Percentiles rank a stretch among this genome's conserved stretches.
Conservation (phyloP, 345 rosid species). For the Pelargonium nanum region DNA sequence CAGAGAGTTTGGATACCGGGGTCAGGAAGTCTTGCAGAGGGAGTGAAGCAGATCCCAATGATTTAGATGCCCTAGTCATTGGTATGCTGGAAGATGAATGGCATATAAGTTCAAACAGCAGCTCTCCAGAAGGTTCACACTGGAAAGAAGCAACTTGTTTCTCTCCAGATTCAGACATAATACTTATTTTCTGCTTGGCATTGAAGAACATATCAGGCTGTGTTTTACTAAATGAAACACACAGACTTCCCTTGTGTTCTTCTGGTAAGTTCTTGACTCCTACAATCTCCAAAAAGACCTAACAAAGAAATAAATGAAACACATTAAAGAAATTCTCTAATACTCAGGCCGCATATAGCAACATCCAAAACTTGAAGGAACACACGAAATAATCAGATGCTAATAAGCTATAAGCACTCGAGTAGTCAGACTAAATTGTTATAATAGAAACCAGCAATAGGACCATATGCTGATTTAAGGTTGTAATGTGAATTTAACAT, state of each 20-base stretch:
- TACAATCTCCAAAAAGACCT: conserved; percentile 66
- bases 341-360: neutral
- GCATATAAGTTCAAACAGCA: conserved; percentile 60
- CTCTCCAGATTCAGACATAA: conserved; percentile 47
- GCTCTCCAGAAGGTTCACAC: conserved; percentile 73
- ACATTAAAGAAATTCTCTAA: neutral
- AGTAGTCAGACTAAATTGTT: too few species aligned
- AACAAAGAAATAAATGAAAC: conserved; percentile 11
- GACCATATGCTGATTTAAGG: too few species aligned
- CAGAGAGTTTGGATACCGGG: conserved; percentile 58
- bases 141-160: conserved; percentile 64
- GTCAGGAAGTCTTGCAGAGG: conserved; percentile 46
- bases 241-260: conserved; percentile 45
- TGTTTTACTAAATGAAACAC: conserved; percentile 54
- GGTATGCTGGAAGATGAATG: conserved; percentile 40
- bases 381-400: too few species aligned
- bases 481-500: too few species aligned
- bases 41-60: conserved; percentile 47
- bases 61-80: conserved; percentile 25
- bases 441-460: too few species aligned
- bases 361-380: neutral
- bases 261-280: conserved; percentile 61
- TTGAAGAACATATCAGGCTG: conserved; percentile 56
- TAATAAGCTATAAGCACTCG: too few species aligned
- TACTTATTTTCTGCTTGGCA: conserved; percentile 41